These are phyloP conservation scores for Cyberlindnera lachancei DNA, from an alignment of 805 yeast species.

Conservation along the genomic window DNA sequence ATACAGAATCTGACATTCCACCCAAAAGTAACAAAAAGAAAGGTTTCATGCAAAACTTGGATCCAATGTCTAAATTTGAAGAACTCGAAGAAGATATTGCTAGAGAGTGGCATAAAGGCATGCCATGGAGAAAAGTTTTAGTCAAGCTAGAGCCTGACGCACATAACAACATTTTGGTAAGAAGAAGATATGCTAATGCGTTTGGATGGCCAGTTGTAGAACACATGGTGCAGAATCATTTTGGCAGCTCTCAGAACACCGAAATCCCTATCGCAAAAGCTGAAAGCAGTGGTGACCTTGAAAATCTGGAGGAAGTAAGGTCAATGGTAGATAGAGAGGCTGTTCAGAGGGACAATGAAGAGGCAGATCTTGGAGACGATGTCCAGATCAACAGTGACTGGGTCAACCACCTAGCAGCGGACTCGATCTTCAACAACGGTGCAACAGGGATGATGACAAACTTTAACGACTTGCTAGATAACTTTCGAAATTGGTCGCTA, in stretches of 20 bases:
- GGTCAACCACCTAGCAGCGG: conserved; percentile 35
- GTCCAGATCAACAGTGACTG: conserved; percentile 29
- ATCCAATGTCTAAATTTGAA: conserved; percentile 34
- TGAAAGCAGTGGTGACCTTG: conserved; percentile 7
- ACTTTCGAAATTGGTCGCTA: conserved; percentile 28
- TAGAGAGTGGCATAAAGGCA: conserved; percentile 57
- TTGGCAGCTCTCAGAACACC: conserved; percentile 20
- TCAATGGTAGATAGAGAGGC: conserved; percentile 10
- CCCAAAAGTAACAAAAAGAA: conserved; percentile 8
- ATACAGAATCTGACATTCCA: conserved; percentile 45
- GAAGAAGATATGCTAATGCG: conserved; percentile 70
- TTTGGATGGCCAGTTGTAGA: conserved; percentile 81
- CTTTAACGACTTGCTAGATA: conserved; percentile 50
- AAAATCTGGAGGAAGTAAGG: conserved; percentile 6
- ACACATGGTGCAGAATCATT: conserved; percentile 59
- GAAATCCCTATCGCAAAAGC: neutral
- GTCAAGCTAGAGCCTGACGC: conserved; percentile 68
- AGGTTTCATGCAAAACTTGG: conserved; percentile 24
- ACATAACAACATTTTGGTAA: conserved; percentile 65
- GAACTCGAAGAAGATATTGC: conserved; percentile 61
- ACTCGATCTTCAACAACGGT: conserved; percentile 43
- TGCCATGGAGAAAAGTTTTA: conserved; percentile 66
- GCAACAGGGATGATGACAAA: conserved; percentile 67
- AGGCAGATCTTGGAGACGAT: conserved; percentile 12
- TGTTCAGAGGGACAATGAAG: conserved; percentile 7